Base-by-base conservation (phyloP, 2,329 filamentous ascomycete genomes). In the Onygena corvina region DNA sequence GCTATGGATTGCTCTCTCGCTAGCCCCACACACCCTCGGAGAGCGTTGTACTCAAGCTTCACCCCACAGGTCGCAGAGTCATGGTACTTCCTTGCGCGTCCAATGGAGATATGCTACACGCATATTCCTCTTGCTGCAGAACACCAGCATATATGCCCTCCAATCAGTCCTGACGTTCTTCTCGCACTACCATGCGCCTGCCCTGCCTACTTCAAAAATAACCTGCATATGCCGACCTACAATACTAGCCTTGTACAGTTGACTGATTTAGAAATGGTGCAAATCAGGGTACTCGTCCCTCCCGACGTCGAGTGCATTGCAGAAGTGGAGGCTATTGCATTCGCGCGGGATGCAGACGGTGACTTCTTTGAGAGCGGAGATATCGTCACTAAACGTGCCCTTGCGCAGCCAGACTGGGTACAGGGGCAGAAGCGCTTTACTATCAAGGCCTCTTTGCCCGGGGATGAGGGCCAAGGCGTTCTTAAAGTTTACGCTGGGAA, bases 331-430 rank as follows among this genome's bases (percentile, higher is more conserved):
- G 84, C 86, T 2, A 79, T 84, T 33, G 81, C 80, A 1, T 93
- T 86, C 61, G 78, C 84, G 1, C 76, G 83, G 33, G 92, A 98
- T 62, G 75, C 75, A 0, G 92, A 98, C 61, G 93, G 92, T 2
- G 92, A 98, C 64, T 76, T 83, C 54, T 96, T 94, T 61, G 92
- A 98, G 66, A 94, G 81, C 56, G 89, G 92, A 29, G 90, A 96
- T 11, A 71, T 84, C 21, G 73, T 94, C 20, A 84, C 77, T 61
- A 96, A 95, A 69, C 81, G 84, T 48, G 90, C 88, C 1, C 72
- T 98, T 18, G 82, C 88, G 1, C 92, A 98, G 66, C 85, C 87
- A 2, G 88, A 94, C 61, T 98, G 92, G 92, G 77, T 85, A 58
- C 77, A 76, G 56, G 88, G 88, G 12, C 74, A 83, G 56, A 98